These are phyloP conservation scores for Mycena filopes DNA, from an alignment of 768 basidiomycete species.

Conservation along the genomic window DNA sequence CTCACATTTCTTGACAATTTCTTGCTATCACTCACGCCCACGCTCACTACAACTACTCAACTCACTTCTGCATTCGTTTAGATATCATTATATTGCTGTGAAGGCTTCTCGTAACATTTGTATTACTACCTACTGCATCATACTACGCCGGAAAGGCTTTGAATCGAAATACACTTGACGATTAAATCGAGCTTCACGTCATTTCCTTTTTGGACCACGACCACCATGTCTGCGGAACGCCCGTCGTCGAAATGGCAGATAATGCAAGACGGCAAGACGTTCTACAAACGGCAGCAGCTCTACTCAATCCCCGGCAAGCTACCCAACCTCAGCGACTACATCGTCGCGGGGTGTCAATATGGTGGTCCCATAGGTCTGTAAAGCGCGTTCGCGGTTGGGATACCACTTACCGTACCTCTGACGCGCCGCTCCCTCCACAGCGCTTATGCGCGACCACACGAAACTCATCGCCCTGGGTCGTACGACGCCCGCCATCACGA, in stretches of 20 bases:
- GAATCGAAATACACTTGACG: constrained; percentile 5
- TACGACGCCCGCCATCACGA: constrained; percentile 64
- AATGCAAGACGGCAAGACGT: constrained; percentile 87
- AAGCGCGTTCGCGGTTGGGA: constrained; percentile 16
- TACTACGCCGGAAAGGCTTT: constrained; percentile 12
- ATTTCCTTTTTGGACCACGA: constrained; percentile 9
- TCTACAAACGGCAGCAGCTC: constrained; percentile 87
- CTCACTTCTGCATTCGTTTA: constrained; percentile 11
- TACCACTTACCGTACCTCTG: constrained; percentile 6
- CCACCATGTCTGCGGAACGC: constrained; percentile 55
- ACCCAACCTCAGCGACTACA: constrained; percentile 81
- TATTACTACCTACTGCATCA: constrained; percentile 24
- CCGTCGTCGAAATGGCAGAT: constrained; percentile 91
- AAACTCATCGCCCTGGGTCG: constrained; percentile 82
- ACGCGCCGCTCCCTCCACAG: constrained; percentile 57
- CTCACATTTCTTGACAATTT: too few species aligned
- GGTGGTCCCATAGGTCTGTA: constrained; percentile 90
- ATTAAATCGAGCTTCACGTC: not conserved
- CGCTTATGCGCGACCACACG: constrained; percentile 86
- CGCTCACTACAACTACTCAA: constrained; percentile 25
- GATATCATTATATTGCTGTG: constrained; percentile 33
- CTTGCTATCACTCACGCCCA: constrained; percentile 10
- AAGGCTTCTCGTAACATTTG: constrained; percentile 22
- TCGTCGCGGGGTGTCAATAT: constrained; percentile 83
- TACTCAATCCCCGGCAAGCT: constrained; percentile 86